Evolutionary conservation across 2,329 filamentous ascomycete species (phyloP).

Genomic region (Exophiala xenobiotica): DNA sequence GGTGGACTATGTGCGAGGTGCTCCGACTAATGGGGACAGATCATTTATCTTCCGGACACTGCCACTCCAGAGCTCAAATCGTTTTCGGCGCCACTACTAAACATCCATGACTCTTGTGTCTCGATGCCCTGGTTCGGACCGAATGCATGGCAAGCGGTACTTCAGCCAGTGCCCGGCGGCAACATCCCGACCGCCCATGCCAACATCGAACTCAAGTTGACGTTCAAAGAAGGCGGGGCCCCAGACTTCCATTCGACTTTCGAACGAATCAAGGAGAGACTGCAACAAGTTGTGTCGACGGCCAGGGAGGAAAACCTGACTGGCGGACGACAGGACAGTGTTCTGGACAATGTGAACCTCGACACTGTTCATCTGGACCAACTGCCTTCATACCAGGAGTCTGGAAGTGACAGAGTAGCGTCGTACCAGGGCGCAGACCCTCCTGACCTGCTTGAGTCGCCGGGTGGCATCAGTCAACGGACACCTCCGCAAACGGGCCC

Average conservation of each 20-base stretch:
- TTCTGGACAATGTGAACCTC: constrained; percentile 53
- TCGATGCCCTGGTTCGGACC: constrained; percentile 88
- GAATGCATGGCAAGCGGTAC: constrained; percentile 80
- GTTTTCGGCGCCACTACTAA: constrained; percentile 84
- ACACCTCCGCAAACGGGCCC: constrained; percentile 1
- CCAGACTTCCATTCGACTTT: constrained; percentile 84
- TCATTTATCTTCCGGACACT: constrained; percentile 80
- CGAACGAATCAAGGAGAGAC: constrained; percentile 77
- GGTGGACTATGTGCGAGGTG: constrained; percentile 11
- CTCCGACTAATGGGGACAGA: constrained; percentile 47
- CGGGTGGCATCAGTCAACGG: constrained; percentile 6
- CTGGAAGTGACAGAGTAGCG: constrained; percentile 41
- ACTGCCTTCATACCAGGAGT: constrained; percentile 79
- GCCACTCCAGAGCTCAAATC: constrained; percentile 71
- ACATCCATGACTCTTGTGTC: constrained; percentile 81
- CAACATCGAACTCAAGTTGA: constrained; percentile 76
- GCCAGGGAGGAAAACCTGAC: constrained; percentile 62
- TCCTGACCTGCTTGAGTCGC: constrained; percentile 22
- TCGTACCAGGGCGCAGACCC: constrained; percentile 24
- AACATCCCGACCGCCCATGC: constrained; percentile 73
- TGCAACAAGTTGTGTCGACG: constrained; percentile 76
- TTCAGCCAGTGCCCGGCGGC: constrained; percentile 78
- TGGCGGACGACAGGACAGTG: constrained; percentile 30
- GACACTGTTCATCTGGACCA: constrained; percentile 76
- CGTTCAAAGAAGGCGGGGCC: constrained; percentile 93